phyloP scores from a whole-genome alignment of 2,329 filamentous ascomycete species.

The Colletotrichum sp. region DNA sequence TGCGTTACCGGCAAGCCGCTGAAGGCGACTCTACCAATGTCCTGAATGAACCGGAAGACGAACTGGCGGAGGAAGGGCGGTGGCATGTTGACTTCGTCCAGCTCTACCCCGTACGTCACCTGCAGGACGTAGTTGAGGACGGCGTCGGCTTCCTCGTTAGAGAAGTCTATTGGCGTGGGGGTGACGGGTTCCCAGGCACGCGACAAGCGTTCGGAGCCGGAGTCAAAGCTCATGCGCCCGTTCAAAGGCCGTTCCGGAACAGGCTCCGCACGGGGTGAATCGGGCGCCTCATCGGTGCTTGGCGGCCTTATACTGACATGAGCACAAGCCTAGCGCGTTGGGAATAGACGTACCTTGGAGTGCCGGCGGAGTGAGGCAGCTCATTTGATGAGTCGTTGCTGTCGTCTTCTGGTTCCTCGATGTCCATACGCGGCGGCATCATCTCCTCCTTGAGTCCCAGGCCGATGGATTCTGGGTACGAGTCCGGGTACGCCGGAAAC shows the following conservation, averaged over 20 bases:
- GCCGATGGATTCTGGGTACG: background rate
- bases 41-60: conserved; percentile 36
- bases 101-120: conserved; percentile 41
- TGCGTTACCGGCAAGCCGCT: conserved; percentile 25
- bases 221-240: conserved; percentile 21
- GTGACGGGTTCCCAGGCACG: conserved; percentile 23
- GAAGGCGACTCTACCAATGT: conserved; percentile 35
- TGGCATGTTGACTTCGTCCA: conserved; percentile 35
- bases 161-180: conserved; percentile 32
- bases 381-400: background rate
- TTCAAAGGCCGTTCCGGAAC: conserved; percentile 1
- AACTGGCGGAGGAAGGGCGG: conserved; percentile 32
- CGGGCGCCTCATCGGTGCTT: background rate
- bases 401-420: conserved; percentile 5
- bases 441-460: conserved; percentile 34
- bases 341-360: conserved; percentile 1
- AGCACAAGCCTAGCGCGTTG: background rate
- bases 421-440: conserved; percentile 27
- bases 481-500: conserved; percentile 15
- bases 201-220: conserved; percentile 17
- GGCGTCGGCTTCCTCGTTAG: conserved; percentile 37
- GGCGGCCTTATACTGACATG: background rate
- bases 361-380: background rate
- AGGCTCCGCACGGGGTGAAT: background rate
- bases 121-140: conserved; percentile 42